These are phyloP conservation scores for Linnemannia hyalina DNA, from an alignment of 192 early-diverging fungal species.

Conservation along the genomic window DNA sequence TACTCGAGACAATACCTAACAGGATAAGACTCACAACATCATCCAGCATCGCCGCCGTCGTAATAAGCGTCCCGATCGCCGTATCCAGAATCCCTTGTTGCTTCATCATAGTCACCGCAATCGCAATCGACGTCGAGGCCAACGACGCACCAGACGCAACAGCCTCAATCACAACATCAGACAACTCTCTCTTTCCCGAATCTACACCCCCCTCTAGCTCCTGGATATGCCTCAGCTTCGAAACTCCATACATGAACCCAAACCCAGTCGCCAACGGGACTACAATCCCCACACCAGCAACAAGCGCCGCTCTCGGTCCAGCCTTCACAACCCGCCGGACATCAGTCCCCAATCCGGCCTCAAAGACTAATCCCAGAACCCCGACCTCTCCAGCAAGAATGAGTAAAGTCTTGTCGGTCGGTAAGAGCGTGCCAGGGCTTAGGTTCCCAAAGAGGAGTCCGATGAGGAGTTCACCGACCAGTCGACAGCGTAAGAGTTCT, in stretches of 20 bases:
- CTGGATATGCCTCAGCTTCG: slow-evolving; percentile 7
- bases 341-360: slow-evolving; percentile 28
- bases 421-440: slow-evolving; percentile 8
- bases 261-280: slow-evolving; percentile 42
- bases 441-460: slow-evolving; percentile 47
- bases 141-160: slow-evolving; percentile 48
- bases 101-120: slow-evolving; percentile 44
- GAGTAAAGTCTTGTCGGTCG: slow-evolving; percentile 27
- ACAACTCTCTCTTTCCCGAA: not conserved
- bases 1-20: slow-evolving; percentile 35
- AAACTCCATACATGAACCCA: slow-evolving; percentile 38
- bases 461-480: slow-evolving; percentile 42
- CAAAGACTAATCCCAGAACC: slow-evolving; percentile 40
- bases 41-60: slow-evolving; percentile 51
- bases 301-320: slow-evolving; percentile 5
- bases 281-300: slow-evolving; percentile 36
- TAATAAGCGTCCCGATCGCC: slow-evolving; percentile 30
- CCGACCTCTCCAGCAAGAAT: slow-evolving; percentile 39
- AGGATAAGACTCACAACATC: slow-evolving; percentile 41
- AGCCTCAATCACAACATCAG: slow-evolving; percentile 24
- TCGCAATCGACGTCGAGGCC: slow-evolving; percentile 54
- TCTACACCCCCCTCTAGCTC: not conserved
- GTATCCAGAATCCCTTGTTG: slow-evolving; percentile 36
- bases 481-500: slow-evolving; percentile 25
- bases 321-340: slow-evolving; percentile 10